Evolutionary conservation across 2,329 filamentous ascomycete species (phyloP), one percentile per base, ranked within the genome.

Genomic region (Trichophyton mentagrophytes): DNA sequence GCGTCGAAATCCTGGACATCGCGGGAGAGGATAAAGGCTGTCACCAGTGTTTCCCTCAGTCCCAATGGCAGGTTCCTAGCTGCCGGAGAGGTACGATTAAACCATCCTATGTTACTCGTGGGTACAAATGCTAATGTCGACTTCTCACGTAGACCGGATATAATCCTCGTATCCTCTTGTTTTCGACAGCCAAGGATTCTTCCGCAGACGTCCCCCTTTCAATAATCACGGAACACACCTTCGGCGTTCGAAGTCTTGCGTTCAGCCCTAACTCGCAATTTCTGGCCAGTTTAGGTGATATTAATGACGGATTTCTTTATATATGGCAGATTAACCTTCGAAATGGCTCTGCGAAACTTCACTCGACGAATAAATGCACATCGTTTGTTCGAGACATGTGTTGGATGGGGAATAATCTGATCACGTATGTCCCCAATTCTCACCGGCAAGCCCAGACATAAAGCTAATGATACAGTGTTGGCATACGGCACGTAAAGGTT

Each of bases 251-350:
- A 62, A 88, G 88, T 40, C 84, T 99, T 38, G 87, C 90, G 1
- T 99, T 95, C 81, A 96, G 91, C 63, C 81, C 86, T 0, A 89
- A 96, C 71, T 89, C 88, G 11, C 86, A 82, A 65, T 95, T 87
- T 72, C 80, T 99, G 38, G 93, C 93, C 1, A 95, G 90, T 20
- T 79, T 99, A 11, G 93, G 93, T 30, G 84, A 87, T 17, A 82
- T 88, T 60, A 96, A 96, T 70, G 93, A 99, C 73, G 92, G 92
- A 0, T 97, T 95, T 70, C 79, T 99, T 20, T 95, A 92, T 71
- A 81, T 97, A 30, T 97, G 92, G 91, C 84, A 80, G 66, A 83
- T 96, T 65, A 90, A 95, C 68, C 76, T 86, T n/a, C 87, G 85
- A 57, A 93, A 84, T 8, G 92, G 91, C 17, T 82, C 86, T 20